Evolutionary conservation across 257 asterid species (phyloP).

Genomic region (Solanum habrochaites): DNA sequence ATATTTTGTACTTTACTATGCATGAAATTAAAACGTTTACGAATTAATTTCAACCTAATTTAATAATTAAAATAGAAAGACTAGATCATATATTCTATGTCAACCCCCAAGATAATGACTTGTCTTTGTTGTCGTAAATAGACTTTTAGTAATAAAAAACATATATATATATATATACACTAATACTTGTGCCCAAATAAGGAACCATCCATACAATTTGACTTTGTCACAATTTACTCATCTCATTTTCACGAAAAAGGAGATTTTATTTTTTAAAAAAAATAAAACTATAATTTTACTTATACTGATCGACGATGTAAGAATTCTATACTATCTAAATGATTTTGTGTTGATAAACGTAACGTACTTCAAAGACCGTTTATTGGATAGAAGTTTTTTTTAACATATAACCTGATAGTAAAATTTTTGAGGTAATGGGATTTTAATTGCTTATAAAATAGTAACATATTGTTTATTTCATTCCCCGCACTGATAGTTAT

Average conservation of each 20-base stretch:
- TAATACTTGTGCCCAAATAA: not conserved
- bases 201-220: not conserved
- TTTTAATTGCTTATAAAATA: too few relatives aligned
- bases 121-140: not conserved
- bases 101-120: not conserved
- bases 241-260: not conserved
- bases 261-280: too few relatives aligned
- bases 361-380: too few relatives aligned
- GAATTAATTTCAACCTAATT: too few relatives aligned
- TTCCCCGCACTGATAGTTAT: too few relatives aligned
- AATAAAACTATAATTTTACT: not conserved
- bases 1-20: not conserved
- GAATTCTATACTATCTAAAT: not conserved
- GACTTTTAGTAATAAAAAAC: not conserved
- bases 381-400: too few relatives aligned
- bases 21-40: not conserved
- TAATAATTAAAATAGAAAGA: too few relatives aligned
- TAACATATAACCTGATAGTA: too few relatives aligned
- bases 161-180: too few relatives aligned
- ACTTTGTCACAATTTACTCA: not conserved
- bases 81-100: not conserved
- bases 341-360: not conserved
- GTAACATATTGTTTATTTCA: too few relatives aligned
- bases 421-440: too few relatives aligned
- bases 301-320: not conserved